phyloP scores from a whole-genome alignment of 352 stramenopile genomes.

The Globisporangium solare region DNA sequence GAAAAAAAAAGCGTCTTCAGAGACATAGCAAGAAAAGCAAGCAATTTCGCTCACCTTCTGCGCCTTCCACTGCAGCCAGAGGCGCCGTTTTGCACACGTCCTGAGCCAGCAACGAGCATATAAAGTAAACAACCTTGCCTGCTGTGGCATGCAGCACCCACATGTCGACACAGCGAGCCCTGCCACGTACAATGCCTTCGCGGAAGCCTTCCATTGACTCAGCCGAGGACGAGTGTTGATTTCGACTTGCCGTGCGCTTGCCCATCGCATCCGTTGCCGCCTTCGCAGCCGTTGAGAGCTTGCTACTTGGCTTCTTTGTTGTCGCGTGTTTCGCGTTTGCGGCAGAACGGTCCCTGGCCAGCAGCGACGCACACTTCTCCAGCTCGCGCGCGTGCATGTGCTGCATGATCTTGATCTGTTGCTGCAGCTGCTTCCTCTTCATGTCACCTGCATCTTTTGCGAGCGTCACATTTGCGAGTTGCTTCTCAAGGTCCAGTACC shows the following conservation, averaged over 20 bases:
- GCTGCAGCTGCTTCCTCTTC: slow-evolving; percentile 32
- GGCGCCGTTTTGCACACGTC: background rate
- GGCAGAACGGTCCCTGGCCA: background rate
- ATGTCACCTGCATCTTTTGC: slow-evolving; percentile 21
- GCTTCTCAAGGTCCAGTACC: slow-evolving; percentile 31
- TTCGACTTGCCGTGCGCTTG: background rate
- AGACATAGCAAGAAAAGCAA: no score
- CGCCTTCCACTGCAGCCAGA: slow-evolving; percentile 8
- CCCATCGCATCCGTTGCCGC: background rate
- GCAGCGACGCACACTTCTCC: slow-evolving; percentile 20
- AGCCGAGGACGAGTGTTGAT: background rate
- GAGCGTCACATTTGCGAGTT: slow-evolving; percentile 14
- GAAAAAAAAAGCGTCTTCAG: no score
- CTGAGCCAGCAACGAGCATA: background rate
- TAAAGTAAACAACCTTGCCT: no score
- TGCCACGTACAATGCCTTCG: no score
- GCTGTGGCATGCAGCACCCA: no score
- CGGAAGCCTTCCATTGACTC: no score
- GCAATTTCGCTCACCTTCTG: slow-evolving; percentile 1
- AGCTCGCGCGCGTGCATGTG: slow-evolving; percentile 41
- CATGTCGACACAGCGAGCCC: no score
- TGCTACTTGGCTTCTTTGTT: background rate
- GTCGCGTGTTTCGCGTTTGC: slow-evolving; percentile 4
- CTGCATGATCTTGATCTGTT: slow-evolving; percentile 56
- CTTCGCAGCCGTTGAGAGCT: no score